Base-by-base conservation (phyloP, 805 yeast genomes). In the Candida pseudoglaebosa region DNA sequence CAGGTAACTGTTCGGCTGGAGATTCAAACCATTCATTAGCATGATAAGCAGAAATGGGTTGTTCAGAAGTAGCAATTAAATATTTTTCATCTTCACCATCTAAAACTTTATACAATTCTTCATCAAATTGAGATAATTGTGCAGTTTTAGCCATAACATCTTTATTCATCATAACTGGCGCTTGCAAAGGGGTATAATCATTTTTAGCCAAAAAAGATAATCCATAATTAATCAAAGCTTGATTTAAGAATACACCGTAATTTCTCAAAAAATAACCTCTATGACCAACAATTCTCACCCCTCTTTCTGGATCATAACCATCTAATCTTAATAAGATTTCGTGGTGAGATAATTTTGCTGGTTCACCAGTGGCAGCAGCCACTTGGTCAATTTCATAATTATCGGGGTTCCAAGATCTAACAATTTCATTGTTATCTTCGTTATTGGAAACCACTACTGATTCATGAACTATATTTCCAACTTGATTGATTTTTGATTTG, bases 111-210 rank as follows among this genome's bases (percentile, higher is more conserved):
- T 93, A 93, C 57, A 93, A 76, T 69, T 93, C 99, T 74, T 93
- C 99, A 65, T 93, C 99, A 55, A 93, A 93, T 60, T 93, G 90
- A 26, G 97, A 89, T 62, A 93, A 80, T 71, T 93, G 99, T 6
- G 99, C 99, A 51, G 99, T 93, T 70, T 87, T 90, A 52, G 98
- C 98, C 99, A 93, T 93, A 41, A 89, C 95, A 42, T 93, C 98
- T 71, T 93, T 93, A 80, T 93, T 93, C 96, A 93, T 88, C 99
- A 93, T 93, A 32, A 91, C 96, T 42, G 99, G 99, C 12, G 99
- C 95, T 73, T 93, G 99, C 65, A 93, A 75, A 47, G 98, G 95
- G 39, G 74, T 73, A 73, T 88, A 93, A 37, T 82, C 89, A 53
- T 82, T 78, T 54, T 77, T 69, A 47, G 86, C 77, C 62, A 93